Evolutionary conservation across 768 basidiomycete species (phyloP).

Genomic region (Clitopilus hobsonii): DNA sequence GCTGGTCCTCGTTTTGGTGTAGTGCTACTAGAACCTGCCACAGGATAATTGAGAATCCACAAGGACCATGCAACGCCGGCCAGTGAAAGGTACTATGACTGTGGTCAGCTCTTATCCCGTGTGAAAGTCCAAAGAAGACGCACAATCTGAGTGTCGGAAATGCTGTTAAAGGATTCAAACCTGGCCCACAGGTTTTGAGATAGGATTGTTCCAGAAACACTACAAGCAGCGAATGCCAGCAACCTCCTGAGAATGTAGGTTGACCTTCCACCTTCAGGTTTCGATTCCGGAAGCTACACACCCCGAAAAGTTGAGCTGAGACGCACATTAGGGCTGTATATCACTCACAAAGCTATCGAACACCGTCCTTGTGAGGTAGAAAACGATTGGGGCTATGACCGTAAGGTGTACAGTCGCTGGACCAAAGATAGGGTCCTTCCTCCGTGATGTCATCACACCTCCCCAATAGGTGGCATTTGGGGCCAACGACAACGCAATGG

Average conservation of each 20-base stretch:
- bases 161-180: conserved; percentile 17
- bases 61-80: conserved; percentile 25
- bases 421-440: conserved; percentile 48
- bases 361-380: conserved; percentile 43
- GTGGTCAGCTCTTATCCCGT: neutral
- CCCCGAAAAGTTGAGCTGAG: neutral
- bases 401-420: conserved; percentile 52
- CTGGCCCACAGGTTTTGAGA: conserved; percentile 26
- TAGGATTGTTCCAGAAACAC: conserved; percentile 18
- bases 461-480: conserved; percentile 69
- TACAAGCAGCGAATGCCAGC: conserved; percentile 14
- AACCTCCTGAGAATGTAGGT: neutral
- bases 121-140: conserved; percentile 9
- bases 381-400: conserved; percentile 55
- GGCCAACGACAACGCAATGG: conserved; percentile 35
- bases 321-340: neutral
- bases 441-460: conserved; percentile 53
- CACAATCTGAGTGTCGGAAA: conserved; percentile 38
- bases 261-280: neutral
- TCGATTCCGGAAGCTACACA: neutral
- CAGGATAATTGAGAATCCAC: conserved; percentile 21
- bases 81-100: conserved; percentile 22
- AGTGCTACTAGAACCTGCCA: conserved; percentile 10
- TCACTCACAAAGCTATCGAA: conserved; percentile 23
- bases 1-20: conserved; percentile 10